A percentile compares a stretch with the other conserved stretches of the same genome.
These are phyloP conservation scores for Diaporthe nobilis DNA, from an alignment of 2,329 filamentous ascomycete species.

Conservation along the genomic window DNA sequence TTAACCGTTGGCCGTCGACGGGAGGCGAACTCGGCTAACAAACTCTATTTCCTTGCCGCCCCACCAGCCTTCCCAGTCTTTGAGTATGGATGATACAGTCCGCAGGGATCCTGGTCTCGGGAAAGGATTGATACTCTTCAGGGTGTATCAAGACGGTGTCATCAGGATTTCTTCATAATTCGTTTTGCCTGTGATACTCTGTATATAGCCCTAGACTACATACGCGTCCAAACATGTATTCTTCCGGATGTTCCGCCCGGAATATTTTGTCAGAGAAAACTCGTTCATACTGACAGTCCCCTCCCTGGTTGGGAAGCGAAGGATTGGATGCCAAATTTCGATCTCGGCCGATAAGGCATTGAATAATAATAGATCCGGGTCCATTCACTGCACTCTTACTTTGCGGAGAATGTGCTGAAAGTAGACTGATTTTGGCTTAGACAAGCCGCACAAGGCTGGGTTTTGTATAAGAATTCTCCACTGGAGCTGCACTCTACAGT, in stretches of 20 bases:
- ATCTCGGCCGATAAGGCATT: background rate
- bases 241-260: background rate
- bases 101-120: conserved; percentile 18
- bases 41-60: conserved; percentile 15
- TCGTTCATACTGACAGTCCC: background rate
- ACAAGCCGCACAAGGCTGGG: background rate
- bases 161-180: background rate
- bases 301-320: background rate
- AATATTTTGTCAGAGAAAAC: background rate
- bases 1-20: conserved; percentile 25
- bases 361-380: background rate
- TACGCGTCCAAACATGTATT: too few species aligned
- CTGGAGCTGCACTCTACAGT: background rate
- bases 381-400: background rate
- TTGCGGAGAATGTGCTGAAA: background rate
- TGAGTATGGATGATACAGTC: background rate
- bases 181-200: background rate
- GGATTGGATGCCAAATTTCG: background rate
- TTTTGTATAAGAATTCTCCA: background rate
- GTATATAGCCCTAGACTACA: background rate
- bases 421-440: background rate
- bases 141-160: background rate
- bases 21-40: conserved; percentile 32
- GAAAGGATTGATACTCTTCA: background rate
- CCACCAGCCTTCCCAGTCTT: conserved; percentile 1